A percentile compares a stretch with the other conserved stretches of the same genome.
phyloP scores from a whole-genome alignment of 768 basidiomycete species.

The Lepiota brunneoincarnata region DNA sequence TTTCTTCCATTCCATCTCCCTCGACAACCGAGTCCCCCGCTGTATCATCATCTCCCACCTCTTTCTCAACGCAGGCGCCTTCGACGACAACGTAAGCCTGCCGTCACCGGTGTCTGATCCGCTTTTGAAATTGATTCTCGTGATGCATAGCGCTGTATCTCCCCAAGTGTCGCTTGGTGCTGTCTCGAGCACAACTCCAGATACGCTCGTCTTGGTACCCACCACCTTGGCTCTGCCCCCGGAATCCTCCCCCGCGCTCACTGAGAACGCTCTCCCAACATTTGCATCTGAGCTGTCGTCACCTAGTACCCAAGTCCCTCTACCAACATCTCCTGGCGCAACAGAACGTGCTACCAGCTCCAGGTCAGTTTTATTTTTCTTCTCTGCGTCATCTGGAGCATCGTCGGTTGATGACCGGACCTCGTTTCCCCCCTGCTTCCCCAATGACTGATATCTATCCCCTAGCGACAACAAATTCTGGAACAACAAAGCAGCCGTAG shows the following conservation, averaged over 20 bases:
- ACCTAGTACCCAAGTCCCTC: background rate
- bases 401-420: too few relatives aligned
- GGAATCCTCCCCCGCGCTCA: background rate
- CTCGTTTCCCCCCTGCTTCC: background rate
- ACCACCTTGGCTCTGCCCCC: background rate
- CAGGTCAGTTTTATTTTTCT: too few relatives aligned
- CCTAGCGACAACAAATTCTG: conserved; percentile 38
- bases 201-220: background rate
- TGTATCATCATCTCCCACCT: background rate
- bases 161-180: background rate
- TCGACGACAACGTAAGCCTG: background rate
- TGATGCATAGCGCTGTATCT: background rate
- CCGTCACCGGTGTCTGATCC: too few relatives aligned
- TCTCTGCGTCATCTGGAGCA: too few relatives aligned
- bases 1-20: background rate
- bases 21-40: background rate
- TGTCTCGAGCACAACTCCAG: background rate
- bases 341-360: too few relatives aligned
- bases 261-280: background rate
- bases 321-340: too few relatives aligned
- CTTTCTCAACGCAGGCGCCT: background rate
- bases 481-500: conserved; percentile 43
- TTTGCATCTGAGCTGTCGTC: background rate
- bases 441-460: background rate
- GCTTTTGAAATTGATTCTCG: too few relatives aligned